phyloP scores from a whole-genome alignment of 495 filamentous ascomycete genomes.

The Daldinia loculata region DNA sequence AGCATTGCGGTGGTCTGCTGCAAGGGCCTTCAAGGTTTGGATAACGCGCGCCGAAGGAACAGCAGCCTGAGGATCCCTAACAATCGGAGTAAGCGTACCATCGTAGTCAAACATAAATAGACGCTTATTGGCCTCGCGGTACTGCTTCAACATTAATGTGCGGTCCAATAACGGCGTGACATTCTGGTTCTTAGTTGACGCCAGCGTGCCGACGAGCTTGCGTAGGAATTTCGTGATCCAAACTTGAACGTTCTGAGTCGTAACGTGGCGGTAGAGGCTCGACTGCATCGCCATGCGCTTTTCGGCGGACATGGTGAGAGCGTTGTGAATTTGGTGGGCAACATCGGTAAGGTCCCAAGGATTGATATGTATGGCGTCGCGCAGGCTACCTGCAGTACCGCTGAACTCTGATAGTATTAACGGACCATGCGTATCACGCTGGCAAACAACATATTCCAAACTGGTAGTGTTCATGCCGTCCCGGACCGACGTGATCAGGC shows the following conservation, averaged over 20 bases:
- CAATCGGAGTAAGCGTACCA: constrained; percentile 96
- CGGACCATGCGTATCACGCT: constrained; percentile 82
- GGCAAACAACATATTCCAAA: constrained; percentile 91
- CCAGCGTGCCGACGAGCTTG: constrained; percentile 78
- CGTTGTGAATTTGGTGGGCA: constrained; percentile 78
- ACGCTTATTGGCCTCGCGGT: constrained; percentile 73
- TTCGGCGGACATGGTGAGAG: constrained; percentile 73
- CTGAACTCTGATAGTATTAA: constrained; percentile 96
- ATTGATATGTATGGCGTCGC: constrained; percentile 90
- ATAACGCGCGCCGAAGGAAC: constrained; percentile 85
- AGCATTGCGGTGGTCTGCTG: constrained; percentile 78
- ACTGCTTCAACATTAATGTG: constrained; percentile 71
- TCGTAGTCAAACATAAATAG: constrained; percentile 99
- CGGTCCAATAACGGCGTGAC: constrained; percentile 84
- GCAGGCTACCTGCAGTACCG: constrained; percentile 86
- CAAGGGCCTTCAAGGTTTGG: constrained; percentile 77
- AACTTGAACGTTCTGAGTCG: constrained; percentile 78
- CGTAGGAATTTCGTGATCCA: constrained; percentile 83
- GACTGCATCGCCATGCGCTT: constrained; percentile 65
- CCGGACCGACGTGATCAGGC: constrained; percentile 88
- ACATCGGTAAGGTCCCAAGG: constrained; percentile 88
- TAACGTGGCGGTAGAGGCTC: constrained; percentile 82
- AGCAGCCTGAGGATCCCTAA: constrained; percentile 84
- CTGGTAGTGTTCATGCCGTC: constrained; percentile 98
- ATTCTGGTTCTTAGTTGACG: constrained; percentile 75